Base-by-base conservation (phyloP, 257 asterid species). In the Plantago ovata region DNA sequence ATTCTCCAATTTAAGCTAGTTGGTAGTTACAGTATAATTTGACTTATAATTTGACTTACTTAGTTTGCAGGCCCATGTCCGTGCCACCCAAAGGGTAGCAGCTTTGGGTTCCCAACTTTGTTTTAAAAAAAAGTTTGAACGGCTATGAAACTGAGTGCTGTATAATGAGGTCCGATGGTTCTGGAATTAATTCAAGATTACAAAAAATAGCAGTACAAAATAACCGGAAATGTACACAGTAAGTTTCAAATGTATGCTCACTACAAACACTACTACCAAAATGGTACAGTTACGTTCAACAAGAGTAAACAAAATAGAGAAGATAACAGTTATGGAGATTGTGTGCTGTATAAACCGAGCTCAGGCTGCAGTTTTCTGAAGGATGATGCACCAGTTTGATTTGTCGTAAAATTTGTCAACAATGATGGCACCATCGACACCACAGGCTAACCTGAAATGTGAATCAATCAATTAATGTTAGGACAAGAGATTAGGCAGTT, bases 381-480 rank as follows among this genome's bases (percentile, higher is more conserved):
- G 95, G 66, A 92, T 79, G 68, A 92, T 61, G 72, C 96, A 88
- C 96, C 98, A 92, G 69, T 87, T 92, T 40, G 98, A 92, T 74
- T 92, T 92, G 72, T 92, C 98, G 7, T 71, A 92, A 68, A 85
- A 92, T 78, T 65, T 80, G 70, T 92, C 95, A 18, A 81, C 89
- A 43, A 92, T 53, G 9, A 85, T 81, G 20, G 98, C 84, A 50
- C 88, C 88, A 55, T 79, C 84, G 39, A 92, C 67, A 18, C 74
- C 76, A 53, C 76, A 33, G 57, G 78, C 96, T 67, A 88, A 76
- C 75, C 98, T 92, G 91, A 55, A 38, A 46, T 12, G 33, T 10
- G 39, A 55, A 50, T 18, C 23, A 38, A 45, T 47, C 32, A 38
- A 24, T 50, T 21, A 36, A 33, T 38, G 33, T 56, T 43, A 68